Conservation (phyloP, 768 basidiomycete species). For the Mycena filopes region DNA sequence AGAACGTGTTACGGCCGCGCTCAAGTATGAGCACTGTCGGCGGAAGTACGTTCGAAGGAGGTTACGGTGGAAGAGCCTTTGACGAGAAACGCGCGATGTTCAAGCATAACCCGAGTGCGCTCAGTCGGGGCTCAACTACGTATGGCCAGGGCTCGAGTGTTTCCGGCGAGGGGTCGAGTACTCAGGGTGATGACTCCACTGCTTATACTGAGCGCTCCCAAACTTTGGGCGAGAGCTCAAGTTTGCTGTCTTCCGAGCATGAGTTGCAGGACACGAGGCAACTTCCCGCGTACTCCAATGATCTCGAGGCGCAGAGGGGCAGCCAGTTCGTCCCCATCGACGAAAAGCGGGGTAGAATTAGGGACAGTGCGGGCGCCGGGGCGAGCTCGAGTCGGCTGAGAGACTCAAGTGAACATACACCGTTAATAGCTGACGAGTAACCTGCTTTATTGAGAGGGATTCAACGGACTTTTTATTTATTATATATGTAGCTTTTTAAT, state of each 20-base stretch:
- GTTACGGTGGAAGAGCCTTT: not conserved
- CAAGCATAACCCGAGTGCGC: not conserved
- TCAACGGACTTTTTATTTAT: not conserved
- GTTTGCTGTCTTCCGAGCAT: not conserved
- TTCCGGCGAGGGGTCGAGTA: not conserved
- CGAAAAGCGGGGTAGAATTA: not conserved
- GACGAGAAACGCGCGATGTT: slow-evolving; percentile 1
- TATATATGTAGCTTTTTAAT: not conserved
- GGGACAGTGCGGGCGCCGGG: too few species aligned
- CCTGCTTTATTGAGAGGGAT: slow-evolving; percentile 2
- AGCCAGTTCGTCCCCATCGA: not conserved
- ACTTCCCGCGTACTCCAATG: slow-evolving; percentile 1
- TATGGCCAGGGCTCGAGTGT: not conserved
- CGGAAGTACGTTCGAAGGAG: not conserved
- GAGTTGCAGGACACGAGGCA: not conserved
- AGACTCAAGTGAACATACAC: not conserved
- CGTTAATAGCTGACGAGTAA: not conserved
- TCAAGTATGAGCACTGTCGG: not conserved
- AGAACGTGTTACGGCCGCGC: not conserved
- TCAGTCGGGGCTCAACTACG: not conserved
- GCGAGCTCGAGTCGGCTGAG: not conserved
- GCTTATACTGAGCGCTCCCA: not conserved
- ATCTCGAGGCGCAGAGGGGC: slow-evolving; percentile 2
- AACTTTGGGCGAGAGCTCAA: not conserved
- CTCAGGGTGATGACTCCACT: not conserved